phyloP scores from a whole-genome alignment of 306 rosid genomes.

The Gleditsia sinensis region DNA sequence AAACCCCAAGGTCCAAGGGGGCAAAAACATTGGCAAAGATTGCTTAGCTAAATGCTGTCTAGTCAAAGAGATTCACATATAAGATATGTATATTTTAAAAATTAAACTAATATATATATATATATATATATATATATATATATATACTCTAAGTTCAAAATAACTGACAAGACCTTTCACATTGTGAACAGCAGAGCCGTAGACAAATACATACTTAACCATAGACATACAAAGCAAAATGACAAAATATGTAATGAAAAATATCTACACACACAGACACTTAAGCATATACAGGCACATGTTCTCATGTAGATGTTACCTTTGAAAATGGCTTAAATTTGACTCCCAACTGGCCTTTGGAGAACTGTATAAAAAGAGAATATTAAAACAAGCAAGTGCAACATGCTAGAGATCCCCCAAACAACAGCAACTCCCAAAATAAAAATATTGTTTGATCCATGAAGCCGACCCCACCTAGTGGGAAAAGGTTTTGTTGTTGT shows the following conservation, averaged over 20 bases:
- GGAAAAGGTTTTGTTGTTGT: no score
- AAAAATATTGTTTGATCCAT: not conserved
- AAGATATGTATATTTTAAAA: conserved; percentile 18
- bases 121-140: no score
- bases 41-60: conserved; percentile 11
- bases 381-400: conserved; percentile 4
- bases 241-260: conserved; percentile 15
- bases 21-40: not conserved
- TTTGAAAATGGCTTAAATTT: conserved; percentile 92
- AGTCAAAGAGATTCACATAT: conserved; percentile 9
- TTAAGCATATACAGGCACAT: conserved; percentile 12
- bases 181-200: conserved; percentile 17
- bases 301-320: conserved; percentile 54
- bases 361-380: conserved; percentile 65
- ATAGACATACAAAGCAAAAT: conserved; percentile 13
- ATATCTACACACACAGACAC: not conserved
- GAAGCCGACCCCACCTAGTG: no score
- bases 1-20: not conserved
- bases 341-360: conserved; percentile 70
- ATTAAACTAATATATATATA: no score
- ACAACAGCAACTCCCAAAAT: conserved; percentile 14
- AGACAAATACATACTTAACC: not conserved
- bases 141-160: no score
- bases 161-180: no score
- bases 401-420: conserved; percentile 29